Conservation (phyloP, 1,284 basidiomycete species). For the Meripilus lineatus region DNA sequence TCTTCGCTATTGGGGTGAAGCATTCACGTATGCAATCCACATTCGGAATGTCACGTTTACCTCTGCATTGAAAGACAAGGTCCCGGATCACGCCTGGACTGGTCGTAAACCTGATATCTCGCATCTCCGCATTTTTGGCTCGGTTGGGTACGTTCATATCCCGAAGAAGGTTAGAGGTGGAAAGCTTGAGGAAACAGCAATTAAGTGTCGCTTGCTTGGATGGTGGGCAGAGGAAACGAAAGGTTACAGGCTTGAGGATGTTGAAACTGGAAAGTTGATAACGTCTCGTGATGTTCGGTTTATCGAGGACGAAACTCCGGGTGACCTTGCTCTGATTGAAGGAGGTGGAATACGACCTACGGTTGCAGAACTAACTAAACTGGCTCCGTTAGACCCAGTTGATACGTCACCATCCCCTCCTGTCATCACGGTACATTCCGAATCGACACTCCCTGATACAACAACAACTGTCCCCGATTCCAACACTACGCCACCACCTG, state of each 20-base stretch:
- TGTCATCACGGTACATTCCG: not conserved
- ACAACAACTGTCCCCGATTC: not conserved
- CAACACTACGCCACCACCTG: not conserved
- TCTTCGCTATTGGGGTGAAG: conserved; percentile 21
- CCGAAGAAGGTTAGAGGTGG: no score
- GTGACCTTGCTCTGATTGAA: no score
- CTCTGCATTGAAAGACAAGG: conserved; percentile 17
- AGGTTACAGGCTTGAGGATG: not conserved
- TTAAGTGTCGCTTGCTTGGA: not conserved
- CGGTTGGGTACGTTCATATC: conserved; percentile 29
- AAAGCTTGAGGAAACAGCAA: conserved; percentile 1
- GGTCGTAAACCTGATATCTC: conserved; percentile 10
- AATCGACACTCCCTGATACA: not conserved
- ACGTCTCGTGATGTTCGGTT: no score
- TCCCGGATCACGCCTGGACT: conserved; percentile 4
- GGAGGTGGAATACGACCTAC: no score
- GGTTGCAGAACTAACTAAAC: no score
- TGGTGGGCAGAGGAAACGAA: conserved; percentile 1
- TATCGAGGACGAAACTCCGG: no score
- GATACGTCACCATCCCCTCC: not conserved
- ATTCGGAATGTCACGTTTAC: conserved; percentile 18
- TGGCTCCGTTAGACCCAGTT: not conserved
- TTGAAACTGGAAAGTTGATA: no score
- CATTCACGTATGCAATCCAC: conserved; percentile 19
- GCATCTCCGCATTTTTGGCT: conserved; percentile 16